Percentiles rank a stretch among this genome's conserved stretches.
These are phyloP conservation scores for Coemansia sp. DNA, from an alignment of 192 early-diverging fungal genomes.

Conservation along the genomic window DNA sequence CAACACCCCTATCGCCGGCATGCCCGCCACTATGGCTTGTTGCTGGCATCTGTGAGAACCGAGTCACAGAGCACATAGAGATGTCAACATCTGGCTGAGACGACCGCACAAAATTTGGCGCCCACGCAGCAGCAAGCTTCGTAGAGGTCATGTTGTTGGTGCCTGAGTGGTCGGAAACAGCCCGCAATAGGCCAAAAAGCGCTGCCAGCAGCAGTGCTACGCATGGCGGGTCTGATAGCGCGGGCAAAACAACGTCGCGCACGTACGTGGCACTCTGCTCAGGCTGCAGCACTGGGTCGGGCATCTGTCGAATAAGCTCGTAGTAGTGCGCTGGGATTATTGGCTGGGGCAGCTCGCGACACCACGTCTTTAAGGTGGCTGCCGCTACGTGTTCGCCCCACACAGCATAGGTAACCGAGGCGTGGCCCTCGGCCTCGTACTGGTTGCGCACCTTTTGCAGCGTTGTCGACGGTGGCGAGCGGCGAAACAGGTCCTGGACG, in stretches of 20 bases:
- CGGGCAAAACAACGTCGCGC: conserved; percentile 45
- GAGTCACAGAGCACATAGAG: conserved; percentile 50
- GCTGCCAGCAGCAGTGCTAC: conserved; percentile 57
- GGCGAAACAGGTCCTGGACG: conserved; percentile 81
- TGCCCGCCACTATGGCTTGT: background rate
- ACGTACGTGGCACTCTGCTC: conserved; percentile 34
- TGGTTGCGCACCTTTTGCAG: conserved; percentile 59
- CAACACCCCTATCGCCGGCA: background rate
- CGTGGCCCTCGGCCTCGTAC: conserved; percentile 45
- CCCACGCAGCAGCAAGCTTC: conserved; percentile 81
- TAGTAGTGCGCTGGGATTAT: conserved; percentile 66
- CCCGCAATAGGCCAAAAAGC: conserved; percentile 68
- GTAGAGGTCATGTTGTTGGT: conserved; percentile 81
- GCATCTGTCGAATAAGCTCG: conserved; percentile 56
- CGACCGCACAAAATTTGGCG: conserved; percentile 77
- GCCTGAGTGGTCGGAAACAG: conserved; percentile 63
- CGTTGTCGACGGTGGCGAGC: conserved; percentile 70
- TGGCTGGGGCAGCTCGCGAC: conserved; percentile 76
- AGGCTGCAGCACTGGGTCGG: conserved; percentile 26
- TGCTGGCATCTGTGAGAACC: conserved; percentile 21
- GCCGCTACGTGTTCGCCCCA: conserved; percentile 80
- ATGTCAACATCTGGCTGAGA: conserved; percentile 52
- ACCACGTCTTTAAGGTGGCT: conserved; percentile 78
- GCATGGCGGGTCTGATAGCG: conserved; percentile 52
- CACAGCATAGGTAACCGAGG: conserved; percentile 57